A percentile compares a stretch with the other conserved stretches of the same genome.
Evolutionary conservation across 2,329 filamentous ascomycete species (phyloP).

Genomic region (Colletotrichum sp.): DNA sequence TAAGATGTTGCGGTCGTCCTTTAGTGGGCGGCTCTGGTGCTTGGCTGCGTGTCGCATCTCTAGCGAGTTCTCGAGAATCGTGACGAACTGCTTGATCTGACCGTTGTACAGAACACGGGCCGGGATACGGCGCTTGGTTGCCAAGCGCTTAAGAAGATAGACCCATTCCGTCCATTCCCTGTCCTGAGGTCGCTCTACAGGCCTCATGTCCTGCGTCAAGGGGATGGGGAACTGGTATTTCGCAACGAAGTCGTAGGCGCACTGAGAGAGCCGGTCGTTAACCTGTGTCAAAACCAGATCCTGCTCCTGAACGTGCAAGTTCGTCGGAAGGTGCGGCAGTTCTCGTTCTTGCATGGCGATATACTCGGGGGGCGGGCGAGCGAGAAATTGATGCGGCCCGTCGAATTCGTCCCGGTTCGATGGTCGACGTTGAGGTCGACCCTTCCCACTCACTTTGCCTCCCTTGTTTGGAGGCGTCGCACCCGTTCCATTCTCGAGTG

Average conservation of each 20-base stretch:
- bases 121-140: conserved; percentile 84
- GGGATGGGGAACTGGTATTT: conserved; percentile 92
- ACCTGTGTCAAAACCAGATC: conserved; percentile 80
- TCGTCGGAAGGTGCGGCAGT: conserved; percentile 80
- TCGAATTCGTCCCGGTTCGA: conserved; percentile 90
- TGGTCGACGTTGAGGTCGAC: conserved; percentile 67
- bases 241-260: conserved; percentile 88
- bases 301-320: conserved; percentile 83
- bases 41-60: conserved; percentile 88
- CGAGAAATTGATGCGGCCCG: conserved; percentile 82
- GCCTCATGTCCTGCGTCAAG: conserved; percentile 80
- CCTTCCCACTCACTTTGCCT: conserved; percentile 50
- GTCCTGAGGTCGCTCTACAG: conserved; percentile 74
- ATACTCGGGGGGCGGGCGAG: conserved; percentile 72
- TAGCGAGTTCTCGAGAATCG: conserved; percentile 84
- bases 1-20: conserved; percentile 87
- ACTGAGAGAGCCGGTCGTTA: conserved; percentile 84
- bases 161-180: conserved; percentile 94
- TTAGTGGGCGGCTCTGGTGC: conserved; percentile 80
- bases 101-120: conserved; percentile 85
- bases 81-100: conserved; percentile 91
- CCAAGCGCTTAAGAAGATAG: conserved; percentile 82
- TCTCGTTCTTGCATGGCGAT: conserved; percentile 80
- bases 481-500: conserved; percentile 54
- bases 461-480: conserved; percentile 43